Conservation (phyloP, 2,329 filamentous ascomycete species). For the Metarhizium humberi region DNA sequence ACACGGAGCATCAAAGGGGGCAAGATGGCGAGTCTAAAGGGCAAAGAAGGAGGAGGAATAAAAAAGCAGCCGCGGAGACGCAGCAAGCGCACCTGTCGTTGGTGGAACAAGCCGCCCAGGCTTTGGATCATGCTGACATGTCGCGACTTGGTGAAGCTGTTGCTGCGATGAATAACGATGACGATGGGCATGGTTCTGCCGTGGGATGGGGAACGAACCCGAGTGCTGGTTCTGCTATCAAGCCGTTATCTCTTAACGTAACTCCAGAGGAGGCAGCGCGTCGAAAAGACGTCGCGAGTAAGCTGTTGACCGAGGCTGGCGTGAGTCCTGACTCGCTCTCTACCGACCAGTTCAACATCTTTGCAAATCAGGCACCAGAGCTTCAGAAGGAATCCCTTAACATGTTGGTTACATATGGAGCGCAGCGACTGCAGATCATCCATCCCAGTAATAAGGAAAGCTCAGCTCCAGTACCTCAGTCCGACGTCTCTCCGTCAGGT, state of each 20-base stretch:
- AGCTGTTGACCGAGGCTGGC: constrained; percentile 34
- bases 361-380: constrained; percentile 48
- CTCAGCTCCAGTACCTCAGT: constrained; percentile 16
- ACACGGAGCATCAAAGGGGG: constrained; percentile 15
- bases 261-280: constrained; percentile 39
- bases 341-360: constrained; percentile 47
- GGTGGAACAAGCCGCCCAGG: constrained; percentile 6
- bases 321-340: constrained; percentile 45
- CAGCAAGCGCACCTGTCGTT: constrained; percentile 12
- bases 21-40: constrained; percentile 17
- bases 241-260: constrained; percentile 22
- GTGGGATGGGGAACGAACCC: constrained; percentile 1
- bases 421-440: constrained; percentile 47
- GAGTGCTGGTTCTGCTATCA: constrained; percentile 5
- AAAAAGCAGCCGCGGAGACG: constrained; percentile 10
- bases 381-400: constrained; percentile 44
- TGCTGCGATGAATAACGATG: neutral
- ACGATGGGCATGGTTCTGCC: neutral
- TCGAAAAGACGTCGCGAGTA: constrained; percentile 37
- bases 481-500: constrained; percentile 14
- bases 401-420: constrained; percentile 49
- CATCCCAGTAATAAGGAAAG: constrained; percentile 35
- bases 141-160: constrained; percentile 2
- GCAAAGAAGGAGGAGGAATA: constrained; percentile 20
- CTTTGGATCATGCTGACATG: constrained; percentile 2